These are phyloP conservation scores for Aphanomyces astaci DNA, from an alignment of 352 stramenopile species.

Conservation along the genomic window DNA sequence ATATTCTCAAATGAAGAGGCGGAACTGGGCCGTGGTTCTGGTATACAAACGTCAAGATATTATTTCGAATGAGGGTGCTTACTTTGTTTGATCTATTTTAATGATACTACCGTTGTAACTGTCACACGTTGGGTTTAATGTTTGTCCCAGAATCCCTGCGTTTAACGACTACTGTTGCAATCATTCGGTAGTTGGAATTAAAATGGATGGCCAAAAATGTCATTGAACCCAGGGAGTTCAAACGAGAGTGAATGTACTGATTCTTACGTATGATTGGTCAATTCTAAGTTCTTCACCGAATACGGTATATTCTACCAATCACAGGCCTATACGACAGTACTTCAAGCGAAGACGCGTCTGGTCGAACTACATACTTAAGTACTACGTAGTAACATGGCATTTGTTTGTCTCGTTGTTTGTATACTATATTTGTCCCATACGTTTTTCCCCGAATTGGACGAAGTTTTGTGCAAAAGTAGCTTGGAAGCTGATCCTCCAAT, in stretches of 20 bases:
- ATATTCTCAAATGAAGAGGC: conserved; percentile 18
- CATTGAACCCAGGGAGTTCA: background rate
- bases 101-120: background rate
- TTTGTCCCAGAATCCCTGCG: background rate
- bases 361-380: background rate
- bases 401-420: background rate
- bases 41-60: conserved; percentile 23
- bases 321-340: background rate
- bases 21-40: too few species aligned
- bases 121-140: background rate
- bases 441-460: too few species aligned
- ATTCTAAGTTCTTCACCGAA: too few species aligned
- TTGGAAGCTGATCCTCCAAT: background rate
- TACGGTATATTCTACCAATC: too few species aligned
- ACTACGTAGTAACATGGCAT: too few species aligned
- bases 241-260: background rate
- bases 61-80: background rate
- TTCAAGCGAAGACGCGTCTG: background rate
- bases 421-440: too few species aligned
- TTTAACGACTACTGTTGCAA: conserved; percentile 6
- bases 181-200: too few species aligned
- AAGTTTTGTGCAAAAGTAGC: too few species aligned
- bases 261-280: background rate
- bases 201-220: background rate
- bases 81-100: conserved; percentile 6